These are phyloP conservation scores for Botrytis sinoallii DNA, from an alignment of 2,329 filamentous ascomycete genomes.

Conservation along the genomic window DNA sequence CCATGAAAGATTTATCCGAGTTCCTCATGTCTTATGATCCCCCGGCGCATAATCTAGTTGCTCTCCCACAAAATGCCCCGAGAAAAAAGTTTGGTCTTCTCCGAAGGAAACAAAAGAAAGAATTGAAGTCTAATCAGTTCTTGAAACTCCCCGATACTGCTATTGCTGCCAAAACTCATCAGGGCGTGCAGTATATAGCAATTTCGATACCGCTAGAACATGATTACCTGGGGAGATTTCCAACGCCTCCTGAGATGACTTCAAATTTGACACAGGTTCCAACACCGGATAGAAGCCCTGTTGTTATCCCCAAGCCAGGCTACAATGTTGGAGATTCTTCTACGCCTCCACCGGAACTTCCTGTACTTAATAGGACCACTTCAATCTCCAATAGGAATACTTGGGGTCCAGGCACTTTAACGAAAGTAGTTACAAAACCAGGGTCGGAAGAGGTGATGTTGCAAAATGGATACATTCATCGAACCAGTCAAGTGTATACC, in stretches of 20 bases:
- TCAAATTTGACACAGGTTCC: slow-evolving; percentile 35
- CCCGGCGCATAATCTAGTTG: slow-evolving; percentile 51
- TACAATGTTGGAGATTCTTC: slow-evolving; percentile 40
- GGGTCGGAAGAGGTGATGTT: slow-evolving; percentile 18
- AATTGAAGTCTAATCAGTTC: slow-evolving; percentile 36
- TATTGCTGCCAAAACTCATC: slow-evolving; percentile 51
- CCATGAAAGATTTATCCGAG: slow-evolving; percentile 42
- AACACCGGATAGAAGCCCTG: not conserved
- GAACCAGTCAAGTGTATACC: slow-evolving; percentile 12
- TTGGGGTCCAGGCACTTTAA: slow-evolving; percentile 3
- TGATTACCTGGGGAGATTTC: slow-evolving; percentile 41
- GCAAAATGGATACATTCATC: slow-evolving; percentile 21
- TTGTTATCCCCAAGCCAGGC: slow-evolving; percentile 35
- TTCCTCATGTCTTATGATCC: slow-evolving; percentile 50
- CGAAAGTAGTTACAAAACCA: slow-evolving; percentile 10
- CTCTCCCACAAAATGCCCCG: slow-evolving; percentile 39
- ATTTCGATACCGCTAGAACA: slow-evolving; percentile 57
- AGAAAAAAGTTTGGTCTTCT: slow-evolving; percentile 38
- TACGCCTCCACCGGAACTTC: not conserved
- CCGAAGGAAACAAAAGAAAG: slow-evolving; percentile 35
- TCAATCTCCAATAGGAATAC: not conserved
- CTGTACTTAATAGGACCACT: not conserved
- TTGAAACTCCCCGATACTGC: slow-evolving; percentile 53
- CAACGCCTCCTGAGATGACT: not conserved
- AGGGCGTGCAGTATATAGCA: slow-evolving; percentile 56